Percentiles rank a stretch among this genome's conserved stretches.
These are phyloP conservation scores for Eucalyptus virginea DNA, from an alignment of 345 rosid genomes.

Conservation along the genomic window DNA sequence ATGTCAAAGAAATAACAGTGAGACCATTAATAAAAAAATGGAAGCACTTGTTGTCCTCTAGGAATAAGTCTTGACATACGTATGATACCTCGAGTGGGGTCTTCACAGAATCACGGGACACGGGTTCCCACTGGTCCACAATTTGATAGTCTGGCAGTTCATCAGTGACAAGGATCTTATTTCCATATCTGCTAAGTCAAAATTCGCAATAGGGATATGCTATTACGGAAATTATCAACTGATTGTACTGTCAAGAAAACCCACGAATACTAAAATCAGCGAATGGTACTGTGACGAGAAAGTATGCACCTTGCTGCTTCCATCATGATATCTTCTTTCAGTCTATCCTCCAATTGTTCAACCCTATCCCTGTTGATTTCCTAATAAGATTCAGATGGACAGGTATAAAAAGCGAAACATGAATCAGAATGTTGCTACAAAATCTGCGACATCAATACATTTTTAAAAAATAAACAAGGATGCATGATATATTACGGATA, in stretches of 20 bases:
- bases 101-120: slow-evolving; percentile 75
- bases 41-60: neutral
- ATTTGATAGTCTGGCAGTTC: slow-evolving; percentile 96
- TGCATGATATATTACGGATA: neutral
- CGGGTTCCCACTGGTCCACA: slow-evolving; percentile 98
- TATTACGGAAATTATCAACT: neutral
- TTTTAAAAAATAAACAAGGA: neutral
- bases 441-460: neutral
- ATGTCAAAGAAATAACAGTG: slow-evolving; percentile 3
- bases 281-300: neutral
- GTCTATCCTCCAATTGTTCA: slow-evolving; percentile 89
- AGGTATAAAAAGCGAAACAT: neutral
- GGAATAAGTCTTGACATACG: neutral
- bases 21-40: neutral
- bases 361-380: slow-evolving; percentile 85
- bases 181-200: slow-evolving; percentile 68
- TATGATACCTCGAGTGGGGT: slow-evolving; percentile 71
- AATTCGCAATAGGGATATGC: slow-evolving; percentile 1
- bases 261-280: neutral
- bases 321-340: slow-evolving; percentile 79
- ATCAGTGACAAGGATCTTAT: slow-evolving; percentile 96
- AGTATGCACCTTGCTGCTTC: slow-evolving; percentile 74
- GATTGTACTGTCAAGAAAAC: neutral
- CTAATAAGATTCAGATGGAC: slow-evolving; percentile 11
- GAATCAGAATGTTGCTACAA: neutral